Base-by-base conservation (phyloP, 2,329 filamentous ascomycete genomes). In the Ambrosiella xylebori region DNA sequence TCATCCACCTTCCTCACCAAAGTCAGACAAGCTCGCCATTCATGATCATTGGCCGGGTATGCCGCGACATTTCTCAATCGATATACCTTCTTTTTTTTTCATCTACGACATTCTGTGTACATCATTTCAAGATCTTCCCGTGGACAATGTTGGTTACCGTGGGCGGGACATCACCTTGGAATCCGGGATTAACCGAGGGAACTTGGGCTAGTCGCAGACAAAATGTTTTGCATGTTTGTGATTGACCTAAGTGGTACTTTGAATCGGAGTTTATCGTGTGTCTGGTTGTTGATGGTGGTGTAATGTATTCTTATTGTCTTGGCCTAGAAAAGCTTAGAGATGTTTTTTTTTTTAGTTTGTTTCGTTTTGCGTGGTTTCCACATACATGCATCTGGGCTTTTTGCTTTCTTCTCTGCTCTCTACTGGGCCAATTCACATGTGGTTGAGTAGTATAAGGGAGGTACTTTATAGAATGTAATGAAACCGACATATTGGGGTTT, bases 271-370 rank as follows among this genome's bases (percentile, higher is more conserved):
- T 15, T 17, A 15, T 36, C 37, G 41, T 39, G 17, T 50, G 36
- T 17, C 35, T n/a, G 19, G 47, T 15, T 44, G 41, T 56, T 17
- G 44, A 45, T 39, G 44, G 38, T 58, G 56, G 56, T 47, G 56
- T 60, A 57, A 60, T 60, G 59, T 60, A 60, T 60, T 60, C 56
- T 40, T 60, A 60, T 44, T 58, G 41, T 58, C 6, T 57, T 58
- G 40, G 49, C 51, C 39, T 52, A 54, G 49, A 59, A 54, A 57
- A 53, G 49, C 54, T 57, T 51, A 51, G 15, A 53, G 36, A 54
- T 58, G 40, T 57, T 57, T 57, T 35, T 50, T 57, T 36, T 35
- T 50, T 57, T 36, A 53, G 41, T 19, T 49, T 36, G 19, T 44
- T 17, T 54, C n/a, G 12, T 56, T 15, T 35, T 39, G 44, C 41